Evolutionary conservation across 2,329 filamentous ascomycete species (phyloP).

Genomic region (Phyllosticta citribraziliensis): DNA sequence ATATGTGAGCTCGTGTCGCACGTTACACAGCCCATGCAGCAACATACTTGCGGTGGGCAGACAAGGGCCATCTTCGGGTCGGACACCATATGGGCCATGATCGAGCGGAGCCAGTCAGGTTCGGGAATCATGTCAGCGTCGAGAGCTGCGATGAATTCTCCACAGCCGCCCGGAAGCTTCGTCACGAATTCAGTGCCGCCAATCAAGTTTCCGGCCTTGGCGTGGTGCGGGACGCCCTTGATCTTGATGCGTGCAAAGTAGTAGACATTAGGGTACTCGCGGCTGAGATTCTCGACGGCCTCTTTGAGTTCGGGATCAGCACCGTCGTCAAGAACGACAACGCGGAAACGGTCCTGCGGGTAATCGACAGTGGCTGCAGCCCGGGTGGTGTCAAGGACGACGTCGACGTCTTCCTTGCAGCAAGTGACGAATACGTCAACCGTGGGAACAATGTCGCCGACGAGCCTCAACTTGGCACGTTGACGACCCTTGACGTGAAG

Average conservation of each 20-base stretch:
- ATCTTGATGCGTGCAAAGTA: constrained; percentile 36
- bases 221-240: constrained; percentile 43
- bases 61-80: constrained; percentile 49
- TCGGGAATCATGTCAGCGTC: constrained; percentile 62
- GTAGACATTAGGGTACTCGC: constrained; percentile 29
- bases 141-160: constrained; percentile 51
- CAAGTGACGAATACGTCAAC: constrained; percentile 37
- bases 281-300: constrained; percentile 23
- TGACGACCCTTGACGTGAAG: neutral
- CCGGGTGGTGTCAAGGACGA: constrained; percentile 33
- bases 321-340: constrained; percentile 34
- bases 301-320: constrained; percentile 24
- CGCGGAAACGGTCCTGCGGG: constrained; percentile 26
- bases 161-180: constrained; percentile 35
- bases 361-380: constrained; percentile 32
- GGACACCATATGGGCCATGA: constrained; percentile 47
- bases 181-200: constrained; percentile 21
- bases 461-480: neutral
- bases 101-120: constrained; percentile 47
- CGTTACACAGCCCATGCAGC: constrained; percentile 25
- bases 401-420: constrained; percentile 34
- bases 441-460: constrained; percentile 18
- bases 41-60: constrained; percentile 38
- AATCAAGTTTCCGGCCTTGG: neutral
- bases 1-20: neutral